phyloP scores from a whole-genome alignment of 805 yeast genomes.

The Priceomyces fermenticarens region DNA sequence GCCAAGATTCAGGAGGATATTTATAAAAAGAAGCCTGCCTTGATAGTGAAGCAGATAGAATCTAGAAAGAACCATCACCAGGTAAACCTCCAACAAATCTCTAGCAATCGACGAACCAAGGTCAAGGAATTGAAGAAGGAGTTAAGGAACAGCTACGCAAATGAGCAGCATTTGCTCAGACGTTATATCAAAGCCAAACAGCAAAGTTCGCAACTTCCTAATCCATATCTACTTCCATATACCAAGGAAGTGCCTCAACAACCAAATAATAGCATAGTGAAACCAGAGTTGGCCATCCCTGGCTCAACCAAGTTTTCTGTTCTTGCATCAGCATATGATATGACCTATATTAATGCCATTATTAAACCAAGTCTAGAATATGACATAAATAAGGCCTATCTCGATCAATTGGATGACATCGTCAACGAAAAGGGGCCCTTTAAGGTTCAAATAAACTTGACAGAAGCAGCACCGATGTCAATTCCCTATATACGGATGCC shows the following conservation, averaged over 20 bases:
- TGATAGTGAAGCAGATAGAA: constrained; percentile 4
- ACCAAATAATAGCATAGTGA: constrained; percentile 10
- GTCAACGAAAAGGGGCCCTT: constrained; percentile 36
- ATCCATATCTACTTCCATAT: constrained; percentile 30
- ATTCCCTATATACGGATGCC: constrained; percentile 30
- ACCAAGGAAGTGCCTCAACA: constrained; percentile 8
- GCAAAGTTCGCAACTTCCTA: constrained; percentile 21
- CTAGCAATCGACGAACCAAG: not conserved
- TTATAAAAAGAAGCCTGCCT: constrained; percentile 9
- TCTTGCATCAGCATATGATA: constrained; percentile 28
- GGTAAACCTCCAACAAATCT: too few relatives aligned
- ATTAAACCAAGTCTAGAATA: constrained; percentile 32
- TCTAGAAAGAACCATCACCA: constrained; percentile 11
- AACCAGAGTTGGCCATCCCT: constrained; percentile 13
- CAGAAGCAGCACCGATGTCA: constrained; percentile 29
- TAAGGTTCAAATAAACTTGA: constrained; percentile 25
- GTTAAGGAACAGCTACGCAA: not conserved
- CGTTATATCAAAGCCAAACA: constrained; percentile 29
- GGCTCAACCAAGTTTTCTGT: constrained; percentile 20
- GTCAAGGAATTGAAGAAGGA: constrained; percentile 2
- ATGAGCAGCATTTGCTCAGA: constrained; percentile 17
- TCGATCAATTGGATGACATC: constrained; percentile 15
- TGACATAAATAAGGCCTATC: constrained; percentile 24
- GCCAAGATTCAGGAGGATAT: constrained; percentile 1
- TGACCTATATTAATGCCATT: constrained; percentile 27